phyloP scores from a whole-genome alignment of 441 rosid genomes.

The Bocquillonia castaneifolia region DNA sequence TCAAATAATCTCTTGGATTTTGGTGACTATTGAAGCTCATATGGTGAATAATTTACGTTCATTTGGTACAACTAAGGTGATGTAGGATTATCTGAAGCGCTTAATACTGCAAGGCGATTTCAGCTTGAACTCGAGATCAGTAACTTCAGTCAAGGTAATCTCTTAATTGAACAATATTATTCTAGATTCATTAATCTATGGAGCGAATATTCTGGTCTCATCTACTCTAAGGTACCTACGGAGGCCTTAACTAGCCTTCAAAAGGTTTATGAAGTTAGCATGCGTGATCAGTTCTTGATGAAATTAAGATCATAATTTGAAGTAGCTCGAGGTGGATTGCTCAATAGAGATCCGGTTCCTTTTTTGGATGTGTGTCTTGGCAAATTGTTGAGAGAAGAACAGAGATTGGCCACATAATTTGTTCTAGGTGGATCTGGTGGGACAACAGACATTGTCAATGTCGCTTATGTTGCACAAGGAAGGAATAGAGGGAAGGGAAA shows the following conservation, averaged over 20 bases:
- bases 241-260: background rate
- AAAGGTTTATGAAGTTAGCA: background rate
- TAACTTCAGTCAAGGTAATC: background rate
- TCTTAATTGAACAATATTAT: background rate
- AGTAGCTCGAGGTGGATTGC: background rate
- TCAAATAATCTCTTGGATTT: background rate
- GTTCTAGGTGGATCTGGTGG: background rate
- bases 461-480: background rate
- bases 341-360: slow-evolving; percentile 1
- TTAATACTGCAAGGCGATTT: background rate
- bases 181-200: background rate
- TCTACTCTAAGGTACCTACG: background rate
- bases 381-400: background rate
- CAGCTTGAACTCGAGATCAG: background rate
- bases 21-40: background rate
- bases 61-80: background rate
- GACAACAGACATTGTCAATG: background rate
- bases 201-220: background rate
- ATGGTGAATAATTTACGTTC: background rate
- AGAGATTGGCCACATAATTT: background rate
- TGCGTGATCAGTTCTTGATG: background rate
- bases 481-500: background rate
- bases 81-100: background rate
- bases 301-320: background rate
- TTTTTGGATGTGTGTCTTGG: background rate